Evolutionary conservation across 176 grass and related monocot species (phyloP).

Genomic region (Pontederia paniculata): DNA sequence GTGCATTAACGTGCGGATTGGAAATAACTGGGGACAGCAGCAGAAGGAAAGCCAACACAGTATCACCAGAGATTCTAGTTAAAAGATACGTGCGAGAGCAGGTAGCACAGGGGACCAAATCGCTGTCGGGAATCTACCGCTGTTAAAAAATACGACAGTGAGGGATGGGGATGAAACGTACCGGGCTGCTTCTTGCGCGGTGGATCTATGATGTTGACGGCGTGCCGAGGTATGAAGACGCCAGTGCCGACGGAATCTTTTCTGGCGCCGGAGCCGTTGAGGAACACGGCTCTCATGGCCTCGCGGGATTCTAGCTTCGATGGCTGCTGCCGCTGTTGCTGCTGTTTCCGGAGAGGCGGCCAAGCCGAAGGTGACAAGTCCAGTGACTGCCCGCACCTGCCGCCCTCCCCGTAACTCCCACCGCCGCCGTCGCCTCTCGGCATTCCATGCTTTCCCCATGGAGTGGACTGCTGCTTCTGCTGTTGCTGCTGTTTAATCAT

Average conservation of each 20-base stretch:
- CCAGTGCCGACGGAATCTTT: conserved; percentile 74
- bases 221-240: conserved; percentile 54
- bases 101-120: not conserved
- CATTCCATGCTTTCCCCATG: conserved; percentile 7
- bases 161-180: not conserved
- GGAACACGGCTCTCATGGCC: conserved; percentile 57
- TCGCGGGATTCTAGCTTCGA: not conserved
- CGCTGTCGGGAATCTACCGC: not conserved
- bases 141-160: not conserved
- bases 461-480: not conserved
- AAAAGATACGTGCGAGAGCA: too few relatives aligned
- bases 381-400: not conserved
- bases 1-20: too few relatives aligned
- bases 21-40: not conserved
- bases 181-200: conserved; percentile 36
- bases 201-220: conserved; percentile 18
- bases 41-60: not conserved
- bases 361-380: conserved; percentile 38
- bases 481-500: conserved; percentile 21
- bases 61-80: too few relatives aligned
- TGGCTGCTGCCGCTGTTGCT: conserved; percentile 16
- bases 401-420: not conserved
- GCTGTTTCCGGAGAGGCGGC: conserved; percentile 32
- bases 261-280: conserved; percentile 28
- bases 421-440: not conserved